Evolutionary conservation across 495 filamentous ascomycete species (phyloP).

Genomic region (Trypethelium eluteriae): DNA sequence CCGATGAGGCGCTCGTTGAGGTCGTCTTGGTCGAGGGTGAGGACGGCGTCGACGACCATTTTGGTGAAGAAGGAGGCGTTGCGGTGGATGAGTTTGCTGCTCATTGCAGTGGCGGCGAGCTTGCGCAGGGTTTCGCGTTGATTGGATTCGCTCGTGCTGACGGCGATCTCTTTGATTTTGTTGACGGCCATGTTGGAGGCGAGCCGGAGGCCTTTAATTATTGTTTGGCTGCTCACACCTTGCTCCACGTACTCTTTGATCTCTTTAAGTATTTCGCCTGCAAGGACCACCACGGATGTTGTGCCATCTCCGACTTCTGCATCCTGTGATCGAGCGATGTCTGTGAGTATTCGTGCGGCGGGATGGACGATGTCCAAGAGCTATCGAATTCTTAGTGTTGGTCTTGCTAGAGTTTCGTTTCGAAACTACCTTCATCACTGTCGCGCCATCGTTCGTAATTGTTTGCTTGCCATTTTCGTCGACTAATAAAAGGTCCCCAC

Average conservation of each 20-base stretch:
- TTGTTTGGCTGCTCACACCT: slow-evolving; percentile 92
- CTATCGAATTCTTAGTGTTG: slow-evolving; percentile 40
- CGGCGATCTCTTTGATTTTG: slow-evolving; percentile 95
- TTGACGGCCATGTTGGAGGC: slow-evolving; percentile 90
- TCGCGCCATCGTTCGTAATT: slow-evolving; percentile 98
- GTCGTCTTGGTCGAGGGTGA: slow-evolving; percentile 94
- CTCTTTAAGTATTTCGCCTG: slow-evolving; percentile 95
- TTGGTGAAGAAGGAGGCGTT: slow-evolving; percentile 96
- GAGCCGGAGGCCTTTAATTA: slow-evolving; percentile 90
- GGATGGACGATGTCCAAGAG: slow-evolving; percentile 97
- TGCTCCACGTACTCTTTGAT: slow-evolving; percentile 90
- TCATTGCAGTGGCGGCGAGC: slow-evolving; percentile 96
- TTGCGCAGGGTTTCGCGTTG: slow-evolving; percentile 83
- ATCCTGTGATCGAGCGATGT: slow-evolving; percentile 97
- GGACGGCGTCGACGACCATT: slow-evolving; percentile 97
- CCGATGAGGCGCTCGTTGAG: slow-evolving; percentile 97
- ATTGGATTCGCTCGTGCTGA: slow-evolving; percentile 77
- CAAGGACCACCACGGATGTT: slow-evolving; percentile 91
- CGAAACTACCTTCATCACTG: slow-evolving; percentile 84
- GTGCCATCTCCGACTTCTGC: slow-evolving; percentile 98
- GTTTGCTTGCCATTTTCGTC: slow-evolving; percentile 92
- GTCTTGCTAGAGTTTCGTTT: neutral
- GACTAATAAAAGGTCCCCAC: slow-evolving; percentile 90
- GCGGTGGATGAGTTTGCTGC: slow-evolving; percentile 96
- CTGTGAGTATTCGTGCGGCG: slow-evolving; percentile 92